Evolutionary conservation across 2,329 filamentous ascomycete genomes (phyloP).

Genomic region (Davidsoniella virescens): DNA sequence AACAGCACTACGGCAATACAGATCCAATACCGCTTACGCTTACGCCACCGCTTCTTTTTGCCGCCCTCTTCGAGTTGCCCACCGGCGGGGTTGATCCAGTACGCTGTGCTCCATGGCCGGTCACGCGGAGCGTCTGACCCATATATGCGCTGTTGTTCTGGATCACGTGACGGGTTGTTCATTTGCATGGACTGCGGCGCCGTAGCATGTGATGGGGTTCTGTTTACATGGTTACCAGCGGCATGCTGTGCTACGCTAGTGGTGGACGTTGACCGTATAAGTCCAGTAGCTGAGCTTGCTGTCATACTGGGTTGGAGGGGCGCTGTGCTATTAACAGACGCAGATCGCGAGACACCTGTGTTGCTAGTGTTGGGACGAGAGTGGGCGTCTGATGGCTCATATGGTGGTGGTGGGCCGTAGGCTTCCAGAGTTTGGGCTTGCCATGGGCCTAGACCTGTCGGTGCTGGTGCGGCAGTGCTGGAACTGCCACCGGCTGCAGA

Average conservation of each 20-base stretch:
- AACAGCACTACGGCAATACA: constrained; percentile 8
- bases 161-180: background rate
- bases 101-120: constrained; percentile 10
- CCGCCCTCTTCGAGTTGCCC: background rate
- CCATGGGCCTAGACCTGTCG: background rate
- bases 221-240: too few relatives aligned
- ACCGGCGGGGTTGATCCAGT: constrained; percentile 7
- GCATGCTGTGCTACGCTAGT: background rate
- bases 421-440: constrained; percentile 4
- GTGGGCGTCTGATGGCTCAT: constrained; percentile 9
- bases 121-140: background rate
- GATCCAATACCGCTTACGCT: constrained; percentile 12
- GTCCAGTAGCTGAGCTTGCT: background rate
- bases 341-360: constrained; percentile 1
- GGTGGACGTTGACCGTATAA: background rate
- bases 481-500: background rate
- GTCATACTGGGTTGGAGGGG: constrained; percentile 1
- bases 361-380: constrained; percentile 5
- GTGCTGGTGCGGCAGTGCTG: background rate
- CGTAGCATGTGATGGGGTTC: too few relatives aligned
- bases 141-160: background rate
- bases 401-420: constrained; percentile 11
- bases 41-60: constrained; percentile 6
- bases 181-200: background rate
- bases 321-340: constrained; percentile 5